Evolutionary conservation across 768 basidiomycete species (phyloP).

Genomic region (Stropharia rugosoannulata): DNA sequence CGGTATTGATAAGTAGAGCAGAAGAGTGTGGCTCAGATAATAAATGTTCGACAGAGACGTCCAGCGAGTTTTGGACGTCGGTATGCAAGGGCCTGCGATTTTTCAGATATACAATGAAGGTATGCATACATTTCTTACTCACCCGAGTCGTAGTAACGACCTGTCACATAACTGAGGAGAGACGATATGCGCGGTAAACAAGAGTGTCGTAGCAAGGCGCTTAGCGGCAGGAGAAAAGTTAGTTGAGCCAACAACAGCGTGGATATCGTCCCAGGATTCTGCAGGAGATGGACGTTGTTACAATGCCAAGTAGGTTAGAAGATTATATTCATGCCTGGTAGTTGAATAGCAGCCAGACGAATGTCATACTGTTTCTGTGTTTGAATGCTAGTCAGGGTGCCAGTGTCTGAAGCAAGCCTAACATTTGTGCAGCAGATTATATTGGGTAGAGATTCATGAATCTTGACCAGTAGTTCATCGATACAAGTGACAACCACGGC

Average conservation of each 20-base stretch:
- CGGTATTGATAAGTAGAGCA: not conserved
- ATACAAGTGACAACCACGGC: slow-evolving; percentile 59
- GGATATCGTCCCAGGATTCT: slow-evolving; percentile 58
- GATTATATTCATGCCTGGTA: slow-evolving; percentile 51
- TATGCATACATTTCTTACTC: not conserved
- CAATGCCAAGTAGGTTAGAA: not conserved
- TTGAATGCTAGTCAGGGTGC: slow-evolving; percentile 21
- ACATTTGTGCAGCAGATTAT: slow-evolving; percentile 14
- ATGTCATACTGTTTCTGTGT: slow-evolving; percentile 48
- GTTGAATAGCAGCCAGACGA: slow-evolving; percentile 59
- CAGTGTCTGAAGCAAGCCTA: not conserved
- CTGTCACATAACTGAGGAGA: slow-evolving; percentile 34
- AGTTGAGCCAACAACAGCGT: slow-evolving; percentile 43
- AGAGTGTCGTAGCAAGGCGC: slow-evolving; percentile 54
- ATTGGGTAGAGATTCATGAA: slow-evolving; percentile 36
- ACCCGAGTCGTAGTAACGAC: not conserved
- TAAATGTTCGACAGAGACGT: slow-evolving; percentile 14
- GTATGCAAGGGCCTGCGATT: slow-evolving; percentile 7
- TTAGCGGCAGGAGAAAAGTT: slow-evolving; percentile 58
- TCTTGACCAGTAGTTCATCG: slow-evolving; percentile 55
- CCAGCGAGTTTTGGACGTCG: slow-evolving; percentile 19
- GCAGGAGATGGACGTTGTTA: not conserved
- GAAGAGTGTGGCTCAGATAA: slow-evolving; percentile 10
- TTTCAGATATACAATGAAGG: not conserved
- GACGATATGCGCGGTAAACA: slow-evolving; percentile 57